Conservation (phyloP, 495 filamentous ascomycete species). For the Aspergillus biplanus region DNA sequence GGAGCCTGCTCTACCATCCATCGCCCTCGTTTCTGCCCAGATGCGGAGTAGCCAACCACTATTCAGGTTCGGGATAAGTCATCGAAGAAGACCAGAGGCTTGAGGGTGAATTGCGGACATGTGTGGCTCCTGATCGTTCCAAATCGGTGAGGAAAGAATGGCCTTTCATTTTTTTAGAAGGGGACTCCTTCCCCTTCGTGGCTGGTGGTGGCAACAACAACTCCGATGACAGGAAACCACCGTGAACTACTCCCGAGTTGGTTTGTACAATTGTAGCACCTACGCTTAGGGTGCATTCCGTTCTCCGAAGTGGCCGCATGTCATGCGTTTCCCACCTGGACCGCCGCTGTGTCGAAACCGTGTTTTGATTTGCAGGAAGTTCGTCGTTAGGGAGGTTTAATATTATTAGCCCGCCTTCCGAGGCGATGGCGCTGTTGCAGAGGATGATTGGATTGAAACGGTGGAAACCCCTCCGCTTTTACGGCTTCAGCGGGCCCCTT, state of each 20-base stretch:
- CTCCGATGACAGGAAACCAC: background rate
- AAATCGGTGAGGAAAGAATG: background rate
- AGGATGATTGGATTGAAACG: constrained; percentile 14
- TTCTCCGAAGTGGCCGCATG: constrained; percentile 19
- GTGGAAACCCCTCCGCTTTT: constrained; percentile 24
- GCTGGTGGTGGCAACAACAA: background rate
- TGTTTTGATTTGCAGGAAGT: constrained; percentile 7
- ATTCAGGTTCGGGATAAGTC: background rate
- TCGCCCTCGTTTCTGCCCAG: background rate
- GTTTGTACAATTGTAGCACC: background rate
- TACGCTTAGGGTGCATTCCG: constrained; percentile 15
- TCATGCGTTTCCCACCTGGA: constrained; percentile 19
- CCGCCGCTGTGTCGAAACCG: constrained; percentile 1
- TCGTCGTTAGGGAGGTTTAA: constrained; percentile 10
- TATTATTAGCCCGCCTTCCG: background rate
- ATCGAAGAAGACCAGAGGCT: background rate
- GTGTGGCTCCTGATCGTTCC: background rate
- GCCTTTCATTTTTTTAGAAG: background rate
- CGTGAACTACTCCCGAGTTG: background rate
- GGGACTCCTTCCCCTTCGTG: constrained; percentile 2
- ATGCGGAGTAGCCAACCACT: background rate
- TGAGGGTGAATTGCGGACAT: background rate
- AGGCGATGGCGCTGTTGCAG: constrained; percentile 9
- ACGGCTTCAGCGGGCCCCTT: constrained; percentile 10
- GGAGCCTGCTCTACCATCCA: background rate